Evolutionary conservation across 257 asterid genomes (phyloP), one percentile per base, ranked within the genome.

Genomic region (Fraxinus cuspidata): DNA sequence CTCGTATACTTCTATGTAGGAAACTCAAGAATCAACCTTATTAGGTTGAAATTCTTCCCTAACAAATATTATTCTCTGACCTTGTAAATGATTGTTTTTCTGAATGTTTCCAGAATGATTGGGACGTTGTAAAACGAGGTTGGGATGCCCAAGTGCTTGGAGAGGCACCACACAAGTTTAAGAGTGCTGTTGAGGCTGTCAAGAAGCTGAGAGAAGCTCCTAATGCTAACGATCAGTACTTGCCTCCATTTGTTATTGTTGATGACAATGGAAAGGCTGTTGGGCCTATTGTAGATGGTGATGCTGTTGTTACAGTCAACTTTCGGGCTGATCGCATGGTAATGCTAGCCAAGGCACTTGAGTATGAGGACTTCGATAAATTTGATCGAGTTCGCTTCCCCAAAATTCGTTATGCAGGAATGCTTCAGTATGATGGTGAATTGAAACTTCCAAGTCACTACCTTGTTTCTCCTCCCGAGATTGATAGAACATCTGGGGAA

Each of bases 91-190:
- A 3, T 11, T 63, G 13, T 63, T 81, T 81, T 42, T 77, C 74
- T 69, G 49, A 47, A 18, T 23, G 15, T 79, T 73, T 80, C 75
- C 83, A 90, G 97, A 95, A 95, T 87, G 99, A 95, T 49, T 95
- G 99, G 98, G 96, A 89, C 19, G 94, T 93, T 38, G 88, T 95
- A 10, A 95, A 95, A 83, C 81, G 99, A 75, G 99, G 98, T 75
- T 95, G 99, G 99, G 99, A 95, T 79, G 99, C 99, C 35, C 99
- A 93, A 83, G 98, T 95, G 72, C 97, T 91, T 73, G 99, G 98
- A 74, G 99, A 93, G 86, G 98, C 99, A 76, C 97, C 96, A 9
- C 82, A 93, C 88, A 90, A 93, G 85, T 93, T 93, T 79, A 93
- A 76, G 84, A 86, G 77, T 82, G 87, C 90, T 0, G 81, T 93